A percentile compares a stretch with the other conserved stretches of the same genome.
Evolutionary conservation across 352 stramenopile genomes (phyloP).

Genomic region (Pythium phragmitis): DNA sequence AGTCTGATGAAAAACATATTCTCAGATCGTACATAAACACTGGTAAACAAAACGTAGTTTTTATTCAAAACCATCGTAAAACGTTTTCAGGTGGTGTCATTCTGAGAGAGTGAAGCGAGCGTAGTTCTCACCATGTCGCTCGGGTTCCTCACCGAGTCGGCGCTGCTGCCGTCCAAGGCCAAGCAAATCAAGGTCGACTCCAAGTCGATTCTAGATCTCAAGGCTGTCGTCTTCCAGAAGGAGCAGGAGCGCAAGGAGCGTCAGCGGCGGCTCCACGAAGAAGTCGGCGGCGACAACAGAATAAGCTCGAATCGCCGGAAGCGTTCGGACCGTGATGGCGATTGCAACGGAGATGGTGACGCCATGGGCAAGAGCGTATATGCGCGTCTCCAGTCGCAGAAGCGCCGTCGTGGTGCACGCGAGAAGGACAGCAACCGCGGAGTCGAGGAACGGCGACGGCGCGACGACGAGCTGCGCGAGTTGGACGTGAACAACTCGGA

Average conservation of each 20-base stretch:
- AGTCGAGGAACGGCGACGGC: constrained; percentile 50
- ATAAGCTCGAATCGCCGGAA: constrained; percentile 13
- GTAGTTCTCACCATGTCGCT: constrained; percentile 67
- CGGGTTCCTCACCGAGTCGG: constrained; percentile 91
- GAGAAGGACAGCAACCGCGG: constrained; percentile 43
- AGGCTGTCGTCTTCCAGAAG: constrained; percentile 81
- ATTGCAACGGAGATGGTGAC: constrained; percentile 10
- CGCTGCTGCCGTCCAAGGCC: constrained; percentile 88
- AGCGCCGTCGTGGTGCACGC: constrained; percentile 8
- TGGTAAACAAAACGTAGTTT: too few relatives aligned
- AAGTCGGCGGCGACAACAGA: background rate
- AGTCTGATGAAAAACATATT: too few relatives aligned
- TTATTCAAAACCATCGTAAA: too few relatives aligned
- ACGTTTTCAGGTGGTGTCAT: background rate
- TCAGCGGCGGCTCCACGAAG: constrained; percentile 38
- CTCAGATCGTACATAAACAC: too few relatives aligned
- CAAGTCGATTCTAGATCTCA: constrained; percentile 84
- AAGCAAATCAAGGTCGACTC: constrained; percentile 87
- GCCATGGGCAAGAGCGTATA: constrained; percentile 31
- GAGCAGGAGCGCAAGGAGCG: constrained; percentile 72
- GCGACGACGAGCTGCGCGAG: constrained; percentile 48
- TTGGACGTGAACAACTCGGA: constrained; percentile 50
- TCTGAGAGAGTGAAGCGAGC: background rate
- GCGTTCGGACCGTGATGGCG: background rate
- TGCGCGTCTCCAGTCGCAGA: constrained; percentile 45